Conservation (phyloP, 2,329 filamentous ascomycete genomes). For the Xylaria sp. region DNA sequence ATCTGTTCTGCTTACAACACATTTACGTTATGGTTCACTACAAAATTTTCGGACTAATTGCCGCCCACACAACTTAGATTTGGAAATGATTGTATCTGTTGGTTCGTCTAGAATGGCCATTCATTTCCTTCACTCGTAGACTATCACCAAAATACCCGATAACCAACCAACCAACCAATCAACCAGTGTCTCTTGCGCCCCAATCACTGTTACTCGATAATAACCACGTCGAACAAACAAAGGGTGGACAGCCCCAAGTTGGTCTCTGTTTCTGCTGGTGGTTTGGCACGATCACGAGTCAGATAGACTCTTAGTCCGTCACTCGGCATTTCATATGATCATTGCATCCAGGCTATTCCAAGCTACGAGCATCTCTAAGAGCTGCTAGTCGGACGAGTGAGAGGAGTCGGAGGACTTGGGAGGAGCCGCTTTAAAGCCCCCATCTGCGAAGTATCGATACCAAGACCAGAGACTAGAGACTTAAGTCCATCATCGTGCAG, state of each 20-base stretch:
- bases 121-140: neutral
- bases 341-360: constrained; percentile 13
- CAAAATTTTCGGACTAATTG: neutral
- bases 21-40: constrained; percentile 5
- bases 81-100: neutral
- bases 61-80: neutral
- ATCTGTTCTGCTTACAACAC: constrained; percentile 13
- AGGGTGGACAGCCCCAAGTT: constrained; percentile 3
- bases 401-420: constrained; percentile 25
- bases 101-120: neutral
- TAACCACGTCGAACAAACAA: constrained; percentile 2
- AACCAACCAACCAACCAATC: too few relatives aligned
- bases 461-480: neutral
- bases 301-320: constrained; percentile 11
- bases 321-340: constrained; percentile 22
- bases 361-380: constrained; percentile 8
- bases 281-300: constrained; percentile 30
- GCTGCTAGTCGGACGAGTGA: constrained; percentile 22
- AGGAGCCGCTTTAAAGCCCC: constrained; percentile 26
- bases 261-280: neutral
- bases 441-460: constrained; percentile 12
- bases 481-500: constrained; percentile 34
- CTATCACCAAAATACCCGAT: neutral
- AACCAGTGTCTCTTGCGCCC: constrained; percentile 6
- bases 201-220: constrained; percentile 1